These are phyloP conservation scores for Pleurotus cornucopiae DNA, from an alignment of 768 basidiomycete genomes.

Conservation along the genomic window DNA sequence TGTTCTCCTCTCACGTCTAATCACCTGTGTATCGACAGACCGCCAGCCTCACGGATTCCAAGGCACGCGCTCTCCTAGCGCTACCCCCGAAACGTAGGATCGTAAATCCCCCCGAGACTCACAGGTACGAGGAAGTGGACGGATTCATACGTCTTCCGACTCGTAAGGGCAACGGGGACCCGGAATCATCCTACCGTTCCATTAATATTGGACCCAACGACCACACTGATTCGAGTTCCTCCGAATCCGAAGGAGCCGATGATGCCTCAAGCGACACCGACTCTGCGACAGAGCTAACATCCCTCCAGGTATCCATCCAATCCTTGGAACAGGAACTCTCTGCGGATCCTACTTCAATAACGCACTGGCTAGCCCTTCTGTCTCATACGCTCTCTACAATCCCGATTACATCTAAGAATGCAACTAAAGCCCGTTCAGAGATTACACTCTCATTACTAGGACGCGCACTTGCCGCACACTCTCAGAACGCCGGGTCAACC, in stretches of 20 bases:
- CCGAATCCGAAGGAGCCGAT: conserved; percentile 22
- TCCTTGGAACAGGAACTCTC: conserved; percentile 52
- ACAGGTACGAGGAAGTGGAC: conserved; percentile 59
- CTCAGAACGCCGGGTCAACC: conserved; percentile 44
- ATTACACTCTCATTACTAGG: conserved; percentile 63
- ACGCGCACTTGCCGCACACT: conserved; percentile 58
- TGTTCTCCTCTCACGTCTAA: not conserved
- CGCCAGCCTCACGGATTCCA: conserved; percentile 55
- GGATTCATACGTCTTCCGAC: conserved; percentile 62
- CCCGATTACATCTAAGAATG: conserved; percentile 64
- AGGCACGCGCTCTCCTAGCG: conserved; percentile 48
- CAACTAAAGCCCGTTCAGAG: conserved; percentile 63
- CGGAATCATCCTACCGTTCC: conserved; percentile 46
- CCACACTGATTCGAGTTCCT: conserved; percentile 29
- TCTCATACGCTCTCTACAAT: conserved; percentile 59
- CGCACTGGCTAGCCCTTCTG: conserved; percentile 62
- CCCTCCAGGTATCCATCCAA: conserved; percentile 59
- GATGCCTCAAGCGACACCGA: conserved; percentile 15
- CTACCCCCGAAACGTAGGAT: conserved; percentile 48
- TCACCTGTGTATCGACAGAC: conserved; percentile 22
- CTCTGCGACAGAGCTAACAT: conserved; percentile 30
- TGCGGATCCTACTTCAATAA: conserved; percentile 45
- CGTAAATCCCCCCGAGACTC: conserved; percentile 27
- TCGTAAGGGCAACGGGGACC: conserved; percentile 20
- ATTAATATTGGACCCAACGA: conserved; percentile 29